phyloP scores from a whole-genome alignment of 768 basidiomycete species.

The Pleurotus eryngii region DNA sequence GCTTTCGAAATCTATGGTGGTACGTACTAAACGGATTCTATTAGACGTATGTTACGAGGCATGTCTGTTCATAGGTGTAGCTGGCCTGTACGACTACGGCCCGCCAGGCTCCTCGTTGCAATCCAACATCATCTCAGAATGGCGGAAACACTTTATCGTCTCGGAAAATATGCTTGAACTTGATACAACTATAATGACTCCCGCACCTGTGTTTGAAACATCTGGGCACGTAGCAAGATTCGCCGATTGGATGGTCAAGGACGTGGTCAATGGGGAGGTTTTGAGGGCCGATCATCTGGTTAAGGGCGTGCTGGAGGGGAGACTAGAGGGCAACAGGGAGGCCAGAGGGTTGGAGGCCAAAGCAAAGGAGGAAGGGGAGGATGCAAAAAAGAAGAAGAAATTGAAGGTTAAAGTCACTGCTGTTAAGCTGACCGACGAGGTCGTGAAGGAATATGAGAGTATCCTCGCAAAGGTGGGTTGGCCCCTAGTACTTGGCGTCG shows the following conservation, averaged over 20 bases:
- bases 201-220: constrained; percentile 90
- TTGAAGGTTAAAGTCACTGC: constrained; percentile 72
- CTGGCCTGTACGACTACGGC: constrained; percentile 97
- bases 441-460: constrained; percentile 73
- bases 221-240: constrained; percentile 98
- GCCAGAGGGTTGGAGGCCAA: constrained; percentile 73
- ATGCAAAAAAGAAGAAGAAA: constrained; percentile 68
- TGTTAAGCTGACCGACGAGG: constrained; percentile 70
- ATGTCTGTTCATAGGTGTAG: constrained; percentile 62
- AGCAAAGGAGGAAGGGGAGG: constrained; percentile 45
- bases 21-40: constrained; percentile 33
- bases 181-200: constrained; percentile 97
- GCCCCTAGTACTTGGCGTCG: not conserved
- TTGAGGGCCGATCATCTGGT: constrained; percentile 96
- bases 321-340: constrained; percentile 87
- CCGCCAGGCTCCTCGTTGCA: constrained; percentile 94
- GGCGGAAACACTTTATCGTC: constrained; percentile 97
- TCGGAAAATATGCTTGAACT: constrained; percentile 98
- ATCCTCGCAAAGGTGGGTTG: constrained; percentile 81
- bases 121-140: constrained; percentile 94
- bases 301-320: constrained; percentile 85
- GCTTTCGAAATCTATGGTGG: constrained; percentile 99
- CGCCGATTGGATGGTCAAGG: constrained; percentile 99
- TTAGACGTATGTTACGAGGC: constrained; percentile 3
- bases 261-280: constrained; percentile 91